Evolutionary conservation across 192 early-diverging fungal species (phyloP), one percentile per base, ranked within the genome.

Genomic region (Entrophospora sp.): DNA sequence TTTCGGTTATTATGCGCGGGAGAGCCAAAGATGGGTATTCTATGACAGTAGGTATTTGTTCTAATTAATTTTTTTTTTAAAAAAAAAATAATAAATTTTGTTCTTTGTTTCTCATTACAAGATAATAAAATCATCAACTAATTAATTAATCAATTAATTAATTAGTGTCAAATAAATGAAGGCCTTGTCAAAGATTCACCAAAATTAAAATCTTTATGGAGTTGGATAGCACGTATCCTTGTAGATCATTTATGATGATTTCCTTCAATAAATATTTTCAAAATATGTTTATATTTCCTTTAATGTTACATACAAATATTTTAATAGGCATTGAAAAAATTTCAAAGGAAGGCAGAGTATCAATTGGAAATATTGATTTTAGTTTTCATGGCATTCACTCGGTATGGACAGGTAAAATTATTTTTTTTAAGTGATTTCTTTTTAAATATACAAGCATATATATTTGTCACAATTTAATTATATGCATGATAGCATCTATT

Each of bases 1-100:
- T 96, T 43, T 86, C 91, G 2, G 82, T 87, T 6, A 72, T 80
- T 7, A 98, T 98, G 89, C 78, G 87, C 28, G 78, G 81, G 58
- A 82, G 90, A 46, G 93, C 87, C 1, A 61, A 74, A 52, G 72
- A 72, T 7, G 91, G 92, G 7, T 98, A 98, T 73, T 85, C 81
- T 8, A 81, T 91, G 77, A 79, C 89, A 63, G 91, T 87, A 57
- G 69, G 71, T 58, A 73, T 25, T 49, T n/a, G n/a, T n/a, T n/a
- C n/a, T n/a, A n/a, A n/a, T n/a, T n/a, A n/a, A n/a, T n/a, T n/a
- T n/a, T n/a, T n/a, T n/a, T n/a, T n/a, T n/a, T n/a, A n/a, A n/a
- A n/a, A n/a, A n/a, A n/a, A n/a, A n/a, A n/a, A n/a, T n/a, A n/a
- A n/a, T n/a, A n/a, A n/a, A n/a, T n/a, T n/a, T n/a, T n/a, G n/a